Evolutionary conservation across 2,329 filamentous ascomycete genomes (phyloP), one percentile per base, ranked within the genome.

Genomic region (Raffaelea arxii): DNA sequence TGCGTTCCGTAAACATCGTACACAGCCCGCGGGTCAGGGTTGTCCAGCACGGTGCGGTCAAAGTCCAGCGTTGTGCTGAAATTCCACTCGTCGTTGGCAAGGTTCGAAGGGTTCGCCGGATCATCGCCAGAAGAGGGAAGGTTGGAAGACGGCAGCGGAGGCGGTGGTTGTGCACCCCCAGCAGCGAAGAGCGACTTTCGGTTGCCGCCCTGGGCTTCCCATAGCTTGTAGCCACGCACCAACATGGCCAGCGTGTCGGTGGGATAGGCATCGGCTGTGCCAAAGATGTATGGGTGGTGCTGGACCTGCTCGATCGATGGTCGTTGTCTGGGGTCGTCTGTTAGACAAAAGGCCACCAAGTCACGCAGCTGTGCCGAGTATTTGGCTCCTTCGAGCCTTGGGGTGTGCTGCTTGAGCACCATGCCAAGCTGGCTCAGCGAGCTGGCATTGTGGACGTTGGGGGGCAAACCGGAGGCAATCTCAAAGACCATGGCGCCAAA

Each of bases 401-500:
- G 86, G 6, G 77, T 72, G 46, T 80, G 72, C 25, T 75, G 69
- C 55, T 78, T 77, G 35, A 84, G 65, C 53, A 78, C 73, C 43
- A 66, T 72, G 24, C 75, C 75, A 37, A 77, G 70, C 54, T 74
- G 69, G 9, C 71, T 66, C 30, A 73, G 62, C 40, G 71, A 68
- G 53, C 70, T 69, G 50, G 69, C 76, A 41, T 77, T 70, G 38
- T 69, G 68, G 37, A 77, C 79, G 53, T 85, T 84, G 0, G 86
- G 86, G 3, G 86, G 85, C 18, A 82, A 67, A 1, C 86, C 86
- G 4, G 83, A 87, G 1, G 86, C 85, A 62, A 91, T 86, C 62
- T 92, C 86, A 56, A 79, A 88, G 2, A 88, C 72, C 61, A 89
- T 84, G 51, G 85, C 84, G 2, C 86, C 87, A 59, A 87, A 89